phyloP scores from a whole-genome alignment of 805 yeast genomes.

The Jamesozyma lodderae region DNA sequence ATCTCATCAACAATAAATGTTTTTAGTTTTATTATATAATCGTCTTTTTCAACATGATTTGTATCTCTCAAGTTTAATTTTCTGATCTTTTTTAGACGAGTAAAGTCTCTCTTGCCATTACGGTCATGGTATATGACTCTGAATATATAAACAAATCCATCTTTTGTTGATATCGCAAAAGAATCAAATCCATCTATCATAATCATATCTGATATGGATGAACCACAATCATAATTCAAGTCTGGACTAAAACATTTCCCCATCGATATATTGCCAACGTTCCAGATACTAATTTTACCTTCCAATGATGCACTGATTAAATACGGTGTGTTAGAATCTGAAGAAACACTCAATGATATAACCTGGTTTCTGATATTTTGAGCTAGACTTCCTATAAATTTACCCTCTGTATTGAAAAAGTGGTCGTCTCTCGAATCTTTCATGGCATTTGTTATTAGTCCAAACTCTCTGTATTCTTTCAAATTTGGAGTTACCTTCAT shows the following conservation, averaged over 20 bases:
- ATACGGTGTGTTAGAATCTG: slow-evolving; percentile 49
- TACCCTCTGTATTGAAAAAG: slow-evolving; percentile 31
- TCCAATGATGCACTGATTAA: slow-evolving; percentile 72
- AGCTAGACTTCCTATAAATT: slow-evolving; percentile 51
- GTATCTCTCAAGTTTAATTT: slow-evolving; percentile 13
- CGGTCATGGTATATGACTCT: slow-evolving; percentile 28
- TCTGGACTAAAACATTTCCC: slow-evolving; percentile 47
- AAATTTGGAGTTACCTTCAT: slow-evolving; percentile 49
- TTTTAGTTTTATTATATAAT: slow-evolving; percentile 37
- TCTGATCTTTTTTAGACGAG: slow-evolving; percentile 18
- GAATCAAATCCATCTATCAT: slow-evolving; percentile 49
- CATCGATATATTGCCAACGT: slow-evolving; percentile 50
- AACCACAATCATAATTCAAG: slow-evolving; percentile 39
- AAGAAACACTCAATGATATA: slow-evolving; percentile 42
- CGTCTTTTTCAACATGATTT: slow-evolving; percentile 6
- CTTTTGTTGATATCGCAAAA: slow-evolving; percentile 42
- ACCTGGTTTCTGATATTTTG: slow-evolving; percentile 51
- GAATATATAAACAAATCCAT: slow-evolving; percentile 30
- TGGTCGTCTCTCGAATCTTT: slow-evolving; percentile 12
- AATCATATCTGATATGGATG: slow-evolving; percentile 40
- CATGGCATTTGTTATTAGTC: slow-evolving; percentile 23
- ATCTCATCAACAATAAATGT: slow-evolving; percentile 34
- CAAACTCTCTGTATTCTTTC: slow-evolving; percentile 62
- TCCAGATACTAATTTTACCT: slow-evolving; percentile 76
- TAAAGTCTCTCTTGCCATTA: slow-evolving; percentile 6